phyloP scores from a whole-genome alignment of 1,139 yeast species.

The Meyerozyma athensensis region DNA sequence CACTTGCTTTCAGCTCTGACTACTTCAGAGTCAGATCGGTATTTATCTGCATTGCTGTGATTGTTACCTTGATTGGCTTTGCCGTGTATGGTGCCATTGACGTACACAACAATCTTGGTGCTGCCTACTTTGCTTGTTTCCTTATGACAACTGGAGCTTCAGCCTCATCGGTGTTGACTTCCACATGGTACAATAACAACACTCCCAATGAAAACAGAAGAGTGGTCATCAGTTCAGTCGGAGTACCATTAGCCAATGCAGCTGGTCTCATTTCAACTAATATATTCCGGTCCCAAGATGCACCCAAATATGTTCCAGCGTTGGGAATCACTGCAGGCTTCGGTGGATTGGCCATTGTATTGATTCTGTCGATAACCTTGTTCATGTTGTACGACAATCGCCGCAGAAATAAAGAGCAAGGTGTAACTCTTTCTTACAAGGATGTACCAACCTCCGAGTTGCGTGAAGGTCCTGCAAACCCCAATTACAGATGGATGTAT shows the following conservation, averaged over 20 bases:
- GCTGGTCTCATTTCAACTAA: constrained; percentile 30
- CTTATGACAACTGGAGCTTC: constrained; percentile 30
- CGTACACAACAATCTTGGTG: constrained; percentile 30
- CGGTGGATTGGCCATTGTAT: constrained; percentile 26
- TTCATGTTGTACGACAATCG: constrained; percentile 37
- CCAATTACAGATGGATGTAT: constrained; percentile 47
- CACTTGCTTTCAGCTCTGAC: constrained; percentile 23
- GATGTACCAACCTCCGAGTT: constrained; percentile 43
- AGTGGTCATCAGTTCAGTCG: constrained; percentile 26
- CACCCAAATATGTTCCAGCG: constrained; percentile 27
- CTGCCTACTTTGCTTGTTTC: constrained; percentile 35
- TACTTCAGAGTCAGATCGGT: constrained; percentile 24
- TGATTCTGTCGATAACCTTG: constrained; percentile 18
- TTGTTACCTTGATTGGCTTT: constrained; percentile 38
- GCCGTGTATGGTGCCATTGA: constrained; percentile 43
- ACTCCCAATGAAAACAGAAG: constrained; percentile 40
- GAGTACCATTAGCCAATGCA: constrained; percentile 30
- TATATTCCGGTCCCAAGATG: constrained; percentile 25
- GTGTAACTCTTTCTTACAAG: constrained; percentile 33
- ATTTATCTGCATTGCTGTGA: constrained; percentile 34
- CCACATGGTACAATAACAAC: constrained; percentile 50
- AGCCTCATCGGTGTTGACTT: constrained; percentile 38
- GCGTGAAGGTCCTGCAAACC: constrained; percentile 41
- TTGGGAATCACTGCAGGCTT: constrained; percentile 32
- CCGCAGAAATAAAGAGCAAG: constrained; percentile 37